phyloP scores from a whole-genome alignment of 352 stramenopile species.

The Globisporangium canariense region DNA sequence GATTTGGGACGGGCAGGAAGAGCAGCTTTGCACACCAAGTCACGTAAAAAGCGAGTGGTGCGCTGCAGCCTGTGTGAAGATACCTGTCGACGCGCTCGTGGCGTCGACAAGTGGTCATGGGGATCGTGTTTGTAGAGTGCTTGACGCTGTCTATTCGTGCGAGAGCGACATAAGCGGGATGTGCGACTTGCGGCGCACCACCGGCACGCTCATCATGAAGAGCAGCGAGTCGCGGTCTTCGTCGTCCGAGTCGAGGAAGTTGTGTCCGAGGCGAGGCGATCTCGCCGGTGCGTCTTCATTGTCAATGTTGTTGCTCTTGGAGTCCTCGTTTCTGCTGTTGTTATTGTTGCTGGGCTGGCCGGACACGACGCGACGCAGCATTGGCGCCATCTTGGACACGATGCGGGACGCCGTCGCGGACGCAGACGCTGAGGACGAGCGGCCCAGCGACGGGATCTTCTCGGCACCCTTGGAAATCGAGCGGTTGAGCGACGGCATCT shows the following conservation, averaged over 20 bases:
- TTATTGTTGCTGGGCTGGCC: conserved; percentile 4
- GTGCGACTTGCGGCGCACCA: conserved; percentile 42
- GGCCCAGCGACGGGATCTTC: conserved; percentile 14
- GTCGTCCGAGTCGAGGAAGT: conserved; percentile 39
- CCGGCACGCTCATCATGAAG: conserved; percentile 61
- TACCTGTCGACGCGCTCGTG: not conserved
- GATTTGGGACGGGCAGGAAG: not conserved
- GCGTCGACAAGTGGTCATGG: not conserved
- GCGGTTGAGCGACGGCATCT: conserved; percentile 14
- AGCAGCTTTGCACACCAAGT: not conserved
- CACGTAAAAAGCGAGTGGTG: not conserved
- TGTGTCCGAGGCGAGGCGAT: conserved; percentile 9
- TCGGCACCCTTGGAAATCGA: conserved; percentile 21
- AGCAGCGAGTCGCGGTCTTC: conserved; percentile 59
- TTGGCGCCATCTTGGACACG: conserved; percentile 60
- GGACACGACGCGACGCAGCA: conserved; percentile 30
- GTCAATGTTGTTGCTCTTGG: not conserved
- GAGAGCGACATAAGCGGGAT: conserved; percentile 49
- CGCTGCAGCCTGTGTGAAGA: not conserved
- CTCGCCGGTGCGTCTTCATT: not conserved
- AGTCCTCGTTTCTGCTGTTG: not conserved
- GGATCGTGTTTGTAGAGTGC: not conserved
- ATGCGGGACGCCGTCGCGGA: conserved; percentile 36
- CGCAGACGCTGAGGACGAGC: conserved; percentile 28
- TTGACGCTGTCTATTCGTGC: conserved; percentile 30